Percentiles rank a stretch among this genome's conserved stretches.
phyloP scores from a whole-genome alignment of 139 green algal genomes.

The Chlorella sp. region DNA sequence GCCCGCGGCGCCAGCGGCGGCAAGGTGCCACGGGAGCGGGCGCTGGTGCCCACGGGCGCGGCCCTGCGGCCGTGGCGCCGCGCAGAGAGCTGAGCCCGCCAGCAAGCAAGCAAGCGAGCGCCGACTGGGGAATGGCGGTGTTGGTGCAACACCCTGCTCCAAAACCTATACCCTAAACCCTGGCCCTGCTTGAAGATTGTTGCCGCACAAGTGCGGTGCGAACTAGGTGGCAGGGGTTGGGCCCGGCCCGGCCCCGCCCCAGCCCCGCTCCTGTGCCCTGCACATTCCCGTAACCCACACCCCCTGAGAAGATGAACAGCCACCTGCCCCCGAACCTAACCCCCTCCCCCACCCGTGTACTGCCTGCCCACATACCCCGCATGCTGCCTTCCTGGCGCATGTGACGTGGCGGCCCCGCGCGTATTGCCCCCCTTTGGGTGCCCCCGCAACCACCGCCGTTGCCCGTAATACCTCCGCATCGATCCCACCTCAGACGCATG shows the following conservation, averaged over 20 bases:
- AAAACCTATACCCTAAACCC: background rate
- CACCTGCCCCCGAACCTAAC: too few relatives aligned
- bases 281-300: too few relatives aligned
- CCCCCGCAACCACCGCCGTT: background rate
- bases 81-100: background rate
- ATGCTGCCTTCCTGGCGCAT: too few relatives aligned
- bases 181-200: background rate
- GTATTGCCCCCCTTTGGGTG: background rate
- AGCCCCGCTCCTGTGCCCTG: background rate
- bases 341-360: too few relatives aligned
- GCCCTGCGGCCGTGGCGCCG: constrained; percentile 19
- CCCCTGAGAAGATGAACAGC: too few relatives aligned
- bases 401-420: too few relatives aligned
- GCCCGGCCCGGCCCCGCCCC: background rate
- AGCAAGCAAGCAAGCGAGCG: background rate
- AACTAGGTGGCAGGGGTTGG: background rate
- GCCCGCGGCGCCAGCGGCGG: constrained; percentile 21
- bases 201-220: background rate
- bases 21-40: constrained; percentile 35
- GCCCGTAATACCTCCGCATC: background rate
- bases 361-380: too few relatives aligned
- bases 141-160: background rate
- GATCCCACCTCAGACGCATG: background rate
- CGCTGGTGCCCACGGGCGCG: constrained; percentile 25
- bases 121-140: too few relatives aligned